Evolutionary conservation across 1,284 basidiomycete species (phyloP), one percentile per base, ranked within the genome.

Genomic region (Melampsora americana): DNA sequence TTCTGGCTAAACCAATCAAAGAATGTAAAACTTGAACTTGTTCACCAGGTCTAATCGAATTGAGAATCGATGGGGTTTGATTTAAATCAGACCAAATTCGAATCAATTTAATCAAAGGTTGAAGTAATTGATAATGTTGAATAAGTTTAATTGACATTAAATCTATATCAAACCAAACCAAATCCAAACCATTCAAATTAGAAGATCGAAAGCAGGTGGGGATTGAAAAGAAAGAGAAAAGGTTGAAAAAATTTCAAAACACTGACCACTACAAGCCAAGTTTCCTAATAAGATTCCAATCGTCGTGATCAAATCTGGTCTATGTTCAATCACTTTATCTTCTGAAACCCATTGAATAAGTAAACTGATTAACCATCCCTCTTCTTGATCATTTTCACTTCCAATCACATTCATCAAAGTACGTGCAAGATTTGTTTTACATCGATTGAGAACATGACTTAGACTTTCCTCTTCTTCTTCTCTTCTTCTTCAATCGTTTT

Each of bases 1-100:
- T 76, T 32, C 73, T 61, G 26, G 73, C 66, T 26, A 76, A 65
- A 26, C 73, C 73, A 64, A 59, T 68, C 56, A 65, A 69, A 1
- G 66, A 65, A 65, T 76, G 73, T 32, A 76, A 48, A 5, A 76
- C 44, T 69, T 68, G 66, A 46, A 42, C 73, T 69, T 76, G 73
- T 66, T 76, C 64, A 61, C 66, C 73, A 2, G 66, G 66, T 69
- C 66, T 62, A 60, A 39, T 50, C n/a, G n/a, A n/a, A n/a, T n/a
- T n/a, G n/a, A n/a, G n/a, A n/a, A n/a, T 26, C 53, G n/a, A n/a
- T n/a, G n/a, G 72, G 44, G 14, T 74, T 65, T 20, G 44, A 48
- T 18, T 26, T 28, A 11, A 53, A 28, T 20, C 5, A 39, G 44
- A 26, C 72, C 72, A 74, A 60, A 46, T 61, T 50, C 60, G 39